phyloP scores from a whole-genome alignment of 2,329 filamentous ascomycete species.

The Hymenoscyphus occultus region DNA sequence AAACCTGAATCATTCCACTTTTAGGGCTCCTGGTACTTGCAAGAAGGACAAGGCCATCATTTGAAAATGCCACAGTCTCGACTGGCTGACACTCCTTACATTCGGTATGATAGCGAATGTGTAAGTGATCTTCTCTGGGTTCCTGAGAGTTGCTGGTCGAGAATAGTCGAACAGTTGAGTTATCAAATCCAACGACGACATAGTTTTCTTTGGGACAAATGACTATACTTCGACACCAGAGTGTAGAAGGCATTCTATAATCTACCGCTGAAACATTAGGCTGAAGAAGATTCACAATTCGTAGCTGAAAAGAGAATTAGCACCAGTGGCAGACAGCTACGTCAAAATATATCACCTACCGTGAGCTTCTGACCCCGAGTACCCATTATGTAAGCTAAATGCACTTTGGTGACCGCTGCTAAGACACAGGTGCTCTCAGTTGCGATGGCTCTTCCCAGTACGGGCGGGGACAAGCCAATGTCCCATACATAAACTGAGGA shows the following conservation, averaged over 20 bases:
- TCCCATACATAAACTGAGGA: constrained; percentile 41
- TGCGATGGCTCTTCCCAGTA: constrained; percentile 35
- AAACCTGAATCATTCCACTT: constrained; percentile 40
- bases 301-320: constrained; percentile 32
- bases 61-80: constrained; percentile 42
- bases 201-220: constrained; percentile 42
- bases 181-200: constrained; percentile 42
- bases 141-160: constrained; percentile 37
- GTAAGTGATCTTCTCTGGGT: constrained; percentile 40
- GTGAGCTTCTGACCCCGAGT: constrained; percentile 43
- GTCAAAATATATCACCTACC: constrained; percentile 29
- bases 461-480: constrained; percentile 39
- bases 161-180: constrained; percentile 41
- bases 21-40: constrained; percentile 39
- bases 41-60: constrained; percentile 41
- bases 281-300: constrained; percentile 39
- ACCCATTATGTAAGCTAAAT: constrained; percentile 42
- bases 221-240: constrained; percentile 41
- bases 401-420: constrained; percentile 38
- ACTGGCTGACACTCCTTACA: constrained; percentile 40
- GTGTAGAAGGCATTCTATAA: constrained; percentile 40
- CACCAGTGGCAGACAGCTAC: not conserved
- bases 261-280: constrained; percentile 36
- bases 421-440: constrained; percentile 42
- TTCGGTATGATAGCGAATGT: constrained; percentile 36